A percentile compares a stretch with the other conserved stretches of the same genome.
Evolutionary conservation across 306 rosid genomes (phyloP).

Genomic region (Castanea mollissima): DNA sequence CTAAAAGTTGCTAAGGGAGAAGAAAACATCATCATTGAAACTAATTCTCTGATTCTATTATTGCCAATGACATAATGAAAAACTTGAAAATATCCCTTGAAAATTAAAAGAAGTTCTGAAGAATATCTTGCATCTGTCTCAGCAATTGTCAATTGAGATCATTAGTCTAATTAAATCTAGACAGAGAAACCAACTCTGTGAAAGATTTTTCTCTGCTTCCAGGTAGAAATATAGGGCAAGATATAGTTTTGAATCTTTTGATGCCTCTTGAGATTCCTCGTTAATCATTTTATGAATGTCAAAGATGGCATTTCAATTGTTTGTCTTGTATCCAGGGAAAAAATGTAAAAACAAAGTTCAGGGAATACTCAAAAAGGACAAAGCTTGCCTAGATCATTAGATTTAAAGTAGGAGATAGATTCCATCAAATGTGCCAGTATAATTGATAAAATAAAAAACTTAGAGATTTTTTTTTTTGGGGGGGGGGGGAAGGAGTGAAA

Average conservation of each 20-base stretch:
- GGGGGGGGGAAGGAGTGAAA: not conserved
- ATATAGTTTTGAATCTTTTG: not conserved
- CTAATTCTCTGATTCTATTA: no score
- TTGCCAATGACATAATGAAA: no score
- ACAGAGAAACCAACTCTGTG: not conserved
- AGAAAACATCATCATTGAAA: no score
- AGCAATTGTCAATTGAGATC: not conserved
- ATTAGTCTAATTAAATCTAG: not conserved
- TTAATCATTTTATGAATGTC: not conserved
- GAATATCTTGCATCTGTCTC: not conserved
- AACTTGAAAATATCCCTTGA: not conserved
- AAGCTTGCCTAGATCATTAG: not conserved
- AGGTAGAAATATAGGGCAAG: not conserved
- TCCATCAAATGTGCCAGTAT: not conserved
- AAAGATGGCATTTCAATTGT: not conserved
- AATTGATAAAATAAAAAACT: not conserved
- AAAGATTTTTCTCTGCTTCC: not conserved
- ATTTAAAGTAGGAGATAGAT: not conserved
- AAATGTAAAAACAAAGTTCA: not conserved
- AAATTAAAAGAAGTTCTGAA: not conserved
- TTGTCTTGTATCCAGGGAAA: not conserved
- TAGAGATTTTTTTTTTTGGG: not conserved
- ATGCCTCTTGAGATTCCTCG: not conserved
- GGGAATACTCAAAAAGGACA: not conserved
- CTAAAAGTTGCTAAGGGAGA: no score